Base-by-base conservation (phyloP, 2,329 filamentous ascomycete species). In the Diaporthe sp. region DNA sequence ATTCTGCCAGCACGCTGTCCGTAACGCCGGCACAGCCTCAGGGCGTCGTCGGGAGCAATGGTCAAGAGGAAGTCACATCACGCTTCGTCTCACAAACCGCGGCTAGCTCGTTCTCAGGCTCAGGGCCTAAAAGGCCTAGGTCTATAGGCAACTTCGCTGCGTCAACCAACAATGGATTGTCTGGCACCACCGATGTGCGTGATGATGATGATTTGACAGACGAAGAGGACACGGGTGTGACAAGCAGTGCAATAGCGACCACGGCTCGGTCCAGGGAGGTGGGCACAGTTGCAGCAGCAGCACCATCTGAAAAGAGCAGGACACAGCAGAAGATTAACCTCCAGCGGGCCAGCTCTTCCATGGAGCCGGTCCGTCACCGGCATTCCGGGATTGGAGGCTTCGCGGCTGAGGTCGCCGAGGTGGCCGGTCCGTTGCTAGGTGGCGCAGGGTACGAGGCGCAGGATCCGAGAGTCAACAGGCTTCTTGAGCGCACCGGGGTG, bases 241-340 rank as follows among this genome's bases (percentile, higher is more conserved):
- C 73, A 17, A 76, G 55, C 52, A 74, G 74, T 35, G 78, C 76
- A 17, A 73, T 75, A 61, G 72, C 74, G 40, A 76, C 76, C 25
- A 74, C 77, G 28, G 64, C 74, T 12, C 79, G 76, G 33, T 38
- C 76, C 10, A 71, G 78, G 33, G 78, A 78, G 86, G 35, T 85
- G 85, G 80, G 82, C 80, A 79, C 78, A 83, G 79, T 78, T 82
- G 84, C 77, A 83, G 84, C 77, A 83, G 83, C 83, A 1, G 84
- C 84, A 1, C 82, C 86, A 0, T 87, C 88, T 1, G 88, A 91
- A 75, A 87, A 90, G 77, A 94, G 92, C 71, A 88, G 93, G 19
- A 94, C 92, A 1, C 92, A 95, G 82, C 92, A 95, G 81, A 95
- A 95, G 79, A 86, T 95, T 19, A 92, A 94, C 83, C 87, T 95